phyloP scores from a whole-genome alignment of 768 basidiomycete genomes.

The Macrolepiota fuliginosa region DNA sequence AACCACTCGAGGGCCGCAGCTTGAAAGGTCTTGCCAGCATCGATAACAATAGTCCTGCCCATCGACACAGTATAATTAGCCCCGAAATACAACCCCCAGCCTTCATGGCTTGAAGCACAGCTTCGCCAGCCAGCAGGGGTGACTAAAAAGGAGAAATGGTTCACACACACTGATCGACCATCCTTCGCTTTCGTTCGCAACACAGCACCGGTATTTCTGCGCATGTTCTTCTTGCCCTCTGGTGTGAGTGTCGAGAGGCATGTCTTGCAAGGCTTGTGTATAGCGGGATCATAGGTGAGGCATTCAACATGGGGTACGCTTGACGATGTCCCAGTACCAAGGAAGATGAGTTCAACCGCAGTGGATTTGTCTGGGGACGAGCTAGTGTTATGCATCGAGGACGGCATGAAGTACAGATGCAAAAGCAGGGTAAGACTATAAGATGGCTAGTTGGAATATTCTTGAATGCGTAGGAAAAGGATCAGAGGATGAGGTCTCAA shows the following conservation, averaged over 20 bases:
- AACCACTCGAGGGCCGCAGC: conserved; percentile 45
- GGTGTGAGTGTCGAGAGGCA: conserved; percentile 66
- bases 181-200: conserved; percentile 46
- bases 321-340: conserved; percentile 81
- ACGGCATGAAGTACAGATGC: conserved; percentile 1
- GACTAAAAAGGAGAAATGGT: background rate
- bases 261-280: conserved; percentile 48
- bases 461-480: background rate
- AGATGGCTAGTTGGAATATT: background rate
- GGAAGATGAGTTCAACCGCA: conserved; percentile 66
- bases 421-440: background rate
- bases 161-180: conserved; percentile 49
- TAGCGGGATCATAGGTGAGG: conserved; percentile 63
- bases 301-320: conserved; percentile 71
- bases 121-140: background rate
- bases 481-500: background rate
- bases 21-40: conserved; percentile 85
- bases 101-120: background rate
- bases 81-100: background rate
- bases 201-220: conserved; percentile 80
- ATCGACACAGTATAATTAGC: conserved; percentile 10
- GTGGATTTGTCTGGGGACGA: background rate
- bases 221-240: conserved; percentile 77
- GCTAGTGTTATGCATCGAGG: background rate
- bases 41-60: conserved; percentile 72